Evolutionary conservation across 805 yeast species (phyloP), one percentile per base, ranked within the genome.

Genomic region (Priceomyces medius): DNA sequence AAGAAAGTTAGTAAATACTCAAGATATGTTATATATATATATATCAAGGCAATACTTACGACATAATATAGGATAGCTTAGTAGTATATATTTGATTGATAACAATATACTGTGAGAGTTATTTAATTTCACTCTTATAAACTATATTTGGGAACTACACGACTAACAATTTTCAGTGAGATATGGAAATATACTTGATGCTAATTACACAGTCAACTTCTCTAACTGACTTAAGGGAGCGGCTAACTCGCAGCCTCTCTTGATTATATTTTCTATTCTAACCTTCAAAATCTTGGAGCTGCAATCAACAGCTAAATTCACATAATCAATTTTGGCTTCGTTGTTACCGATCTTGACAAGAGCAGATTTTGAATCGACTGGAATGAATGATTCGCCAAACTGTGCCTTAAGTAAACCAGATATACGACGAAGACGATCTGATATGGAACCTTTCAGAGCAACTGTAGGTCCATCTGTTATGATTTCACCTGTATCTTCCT

Each of bases 241-340:
- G 2, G 88, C 93, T 35, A 93, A 68, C 31, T 78, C 85, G 40
- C 84, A 74, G 12, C 95, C 95, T 47, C 95, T 76, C 33, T 76
- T 79, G 45, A 93, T 65, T 16, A 91, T 83, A 49, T 85, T 90
- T 48, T 83, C 87, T 1, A 93, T 81, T 55, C 99, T 77, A 44
- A 88, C 91, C 49, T 80, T 80, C 42, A 93, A 66, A 1, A 89
- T 90, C 41, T 79, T 81, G 1, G 90, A 83, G 1, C 79, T 64
- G 55, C 97, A 88, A 3, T 56, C 62, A 1, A 91, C 96, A 3
- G 74, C 69, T 61, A 89, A 74, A 26, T 76, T 77, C 2, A 68
- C 56, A 50, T 83, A 87, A 49, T 83, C 77, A 13, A 93, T 77
- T 7, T 63, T 64, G 1, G 97, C 98, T 35, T 71, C 81, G 45